These are phyloP conservation scores for Calcarisporium arbuscula DNA, from an alignment of 2,329 filamentous ascomycete genomes.

Conservation along the genomic window DNA sequence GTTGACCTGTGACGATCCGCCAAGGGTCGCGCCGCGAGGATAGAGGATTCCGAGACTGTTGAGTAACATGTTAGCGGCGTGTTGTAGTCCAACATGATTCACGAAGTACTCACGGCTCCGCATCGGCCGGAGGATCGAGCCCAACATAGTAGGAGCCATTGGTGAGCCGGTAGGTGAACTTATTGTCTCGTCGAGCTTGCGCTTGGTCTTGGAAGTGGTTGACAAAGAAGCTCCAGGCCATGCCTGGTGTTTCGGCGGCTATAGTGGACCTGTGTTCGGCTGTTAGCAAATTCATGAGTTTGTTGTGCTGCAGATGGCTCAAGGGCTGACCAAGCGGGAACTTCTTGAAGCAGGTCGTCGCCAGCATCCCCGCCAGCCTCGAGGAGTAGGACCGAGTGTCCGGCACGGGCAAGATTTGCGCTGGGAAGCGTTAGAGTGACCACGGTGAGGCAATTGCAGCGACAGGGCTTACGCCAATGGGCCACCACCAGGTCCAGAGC, in stretches of 20 bases:
- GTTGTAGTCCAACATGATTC: not conserved
- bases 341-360: constrained; percentile 9
- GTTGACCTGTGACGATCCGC: constrained; percentile 13
- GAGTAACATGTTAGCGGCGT: not conserved
- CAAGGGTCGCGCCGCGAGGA: constrained; percentile 14
- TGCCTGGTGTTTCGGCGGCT: constrained; percentile 10
- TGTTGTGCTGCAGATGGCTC: too few relatives aligned
- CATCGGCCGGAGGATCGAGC: constrained; percentile 25
- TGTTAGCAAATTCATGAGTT: too few relatives aligned
- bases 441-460: not conserved
- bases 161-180: constrained; percentile 13
- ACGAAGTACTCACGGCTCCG: constrained; percentile 13
- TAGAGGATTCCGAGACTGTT: constrained; percentile 14
- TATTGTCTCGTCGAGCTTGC: constrained; percentile 13
- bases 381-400: constrained; percentile 48
- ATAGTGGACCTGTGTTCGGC: constrained; percentile 1
- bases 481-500: constrained; percentile 48
- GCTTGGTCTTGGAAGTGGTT: constrained; percentile 41
- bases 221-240: constrained; percentile 53
- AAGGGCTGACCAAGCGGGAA: constrained; percentile 13
- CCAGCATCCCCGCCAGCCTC: constrained; percentile 52
- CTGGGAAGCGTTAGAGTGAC: constrained; percentile 8
- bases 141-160: constrained; percentile 14
- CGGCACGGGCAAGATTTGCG: constrained; percentile 46
- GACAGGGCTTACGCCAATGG: constrained; percentile 33